These are phyloP conservation scores for Colletotrichum sp. DNA, from an alignment of 2,329 filamentous ascomycete genomes.

Conservation along the genomic window DNA sequence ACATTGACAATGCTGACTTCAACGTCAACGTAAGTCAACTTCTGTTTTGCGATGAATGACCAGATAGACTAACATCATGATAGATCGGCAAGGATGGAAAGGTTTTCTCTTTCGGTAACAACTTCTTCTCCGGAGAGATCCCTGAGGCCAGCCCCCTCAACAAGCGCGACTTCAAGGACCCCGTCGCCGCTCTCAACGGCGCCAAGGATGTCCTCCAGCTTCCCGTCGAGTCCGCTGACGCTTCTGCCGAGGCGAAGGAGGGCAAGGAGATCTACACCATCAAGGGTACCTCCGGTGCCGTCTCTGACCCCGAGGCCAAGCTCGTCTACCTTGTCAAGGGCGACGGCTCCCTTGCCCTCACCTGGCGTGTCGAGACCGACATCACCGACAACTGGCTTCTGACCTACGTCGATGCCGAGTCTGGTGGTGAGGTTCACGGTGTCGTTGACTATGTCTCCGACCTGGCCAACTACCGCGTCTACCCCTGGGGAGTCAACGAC, in stretches of 20 bases:
- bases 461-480: slow-evolving; percentile 56
- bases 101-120: slow-evolving; percentile 59
- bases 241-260: slow-evolving; percentile 29
- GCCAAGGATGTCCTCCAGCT: slow-evolving; percentile 38
- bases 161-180: slow-evolving; percentile 46
- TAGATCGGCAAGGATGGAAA: slow-evolving; percentile 52
- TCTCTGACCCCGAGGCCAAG: slow-evolving; percentile 53
- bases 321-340: slow-evolving; percentile 55
- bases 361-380: slow-evolving; percentile 60
- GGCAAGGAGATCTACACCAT: slow-evolving; percentile 37
- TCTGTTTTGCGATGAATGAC: background rate
- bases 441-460: slow-evolving; percentile 56
- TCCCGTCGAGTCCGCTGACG: slow-evolving; percentile 30
- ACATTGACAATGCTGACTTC: slow-evolving; percentile 60
- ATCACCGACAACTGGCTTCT: slow-evolving; percentile 56
- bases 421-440: slow-evolving; percentile 46
- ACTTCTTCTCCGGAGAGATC: slow-evolving; percentile 46
- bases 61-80: background rate
- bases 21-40: slow-evolving; percentile 55
- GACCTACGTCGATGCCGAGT: slow-evolving; percentile 54
- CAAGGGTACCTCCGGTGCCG: slow-evolving; percentile 48
- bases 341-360: slow-evolving; percentile 46
- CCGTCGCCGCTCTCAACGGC: slow-evolving; percentile 48
- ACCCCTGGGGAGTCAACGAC: slow-evolving; percentile 57
- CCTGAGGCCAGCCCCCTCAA: slow-evolving; percentile 39